Evolutionary conservation across 345 rosid species (phyloP).

Genomic region (Excoecaria agallocha): DNA sequence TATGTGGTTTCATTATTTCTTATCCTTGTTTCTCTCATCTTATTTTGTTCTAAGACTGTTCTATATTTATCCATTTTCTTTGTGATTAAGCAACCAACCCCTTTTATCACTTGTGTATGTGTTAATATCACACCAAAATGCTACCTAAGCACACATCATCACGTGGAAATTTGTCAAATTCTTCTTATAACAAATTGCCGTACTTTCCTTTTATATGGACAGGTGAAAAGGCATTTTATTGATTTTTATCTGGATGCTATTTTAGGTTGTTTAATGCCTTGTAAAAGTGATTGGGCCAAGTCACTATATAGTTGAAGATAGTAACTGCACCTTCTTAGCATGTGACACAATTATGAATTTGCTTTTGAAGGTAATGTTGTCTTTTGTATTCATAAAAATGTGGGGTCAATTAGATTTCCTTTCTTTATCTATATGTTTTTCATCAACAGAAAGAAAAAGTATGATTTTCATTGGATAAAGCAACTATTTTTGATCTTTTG

Average conservation of each 20-base stretch:
- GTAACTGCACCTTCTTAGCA: conserved; percentile 71
- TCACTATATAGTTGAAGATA: no score
- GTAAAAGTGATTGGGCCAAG: no score
- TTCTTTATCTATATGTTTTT: neutral
- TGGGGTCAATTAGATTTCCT: conserved; percentile 2
- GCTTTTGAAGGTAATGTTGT: conserved; percentile 66
- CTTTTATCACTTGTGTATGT: neutral
- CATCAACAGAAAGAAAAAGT: conserved; percentile 48
- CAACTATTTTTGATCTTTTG: conserved; percentile 42
- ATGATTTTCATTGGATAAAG: conserved; percentile 41
- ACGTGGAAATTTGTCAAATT: no score
- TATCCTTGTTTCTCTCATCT: neutral
- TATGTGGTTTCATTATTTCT: neutral
- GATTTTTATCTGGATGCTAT: no score
- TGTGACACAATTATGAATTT: conserved; percentile 82
- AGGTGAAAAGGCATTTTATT: no score
- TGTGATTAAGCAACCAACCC: no score
- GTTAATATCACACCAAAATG: neutral
- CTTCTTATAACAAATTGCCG: no score
- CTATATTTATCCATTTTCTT: neutral
- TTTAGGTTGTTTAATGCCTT: no score
- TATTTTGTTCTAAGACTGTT: neutral
- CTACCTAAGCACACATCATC: no score
- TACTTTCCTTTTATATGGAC: no score
- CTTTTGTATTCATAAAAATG: conserved; percentile 6